Base-by-base conservation (phyloP, 257 asterid genomes). In the Knoxia roxburghii region DNA sequence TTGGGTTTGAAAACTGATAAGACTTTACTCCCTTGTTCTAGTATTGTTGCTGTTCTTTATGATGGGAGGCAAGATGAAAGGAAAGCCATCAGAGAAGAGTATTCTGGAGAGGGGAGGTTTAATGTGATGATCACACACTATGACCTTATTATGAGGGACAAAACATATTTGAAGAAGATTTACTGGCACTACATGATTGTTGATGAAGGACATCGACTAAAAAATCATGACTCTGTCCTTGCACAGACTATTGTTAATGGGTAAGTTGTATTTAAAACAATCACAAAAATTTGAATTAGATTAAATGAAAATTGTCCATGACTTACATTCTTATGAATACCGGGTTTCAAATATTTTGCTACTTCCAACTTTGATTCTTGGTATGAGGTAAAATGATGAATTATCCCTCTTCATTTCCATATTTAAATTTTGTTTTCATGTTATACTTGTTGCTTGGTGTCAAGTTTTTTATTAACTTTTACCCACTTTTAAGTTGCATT, bases 31-130 rank as follows among this genome's bases (percentile, higher is more conserved):
- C 37, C 33, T 58, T 49, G 56, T 58, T 20, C 27, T 84, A 94
- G 99, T 70, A 82, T 88, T 72, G 73, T 82, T 74, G 88, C 91
- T 63, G 86, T 94, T 81, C 93, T 94, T 63, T 94, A 90, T 76
- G 99, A 94, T 81, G 97, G 99, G 26, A 96, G 99, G 26, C 71
- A 75, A 43, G 99, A 94, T 53, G 99, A 94, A 83, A 87, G 99
- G 64, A 94, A 90, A 84, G 91, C 96, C 73, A 71, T 94, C 81
- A 84, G 88, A 76, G 99, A 94, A 72, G 93, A 87, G 75, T 90
- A 67, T 69, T 81, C 90, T 35, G 96, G 96, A 68, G 99, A 94
- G 65, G 99, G 97, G 77, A 94, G 82, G 83, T 94, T 90, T 82
- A 88, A 73, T 79, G 99, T 90, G 67, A 67, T 94, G 87, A 86